Evolutionary conservation across 202 grass and related monocot genomes (phyloP).

Genomic region (Hordeum pubiflorum): DNA sequence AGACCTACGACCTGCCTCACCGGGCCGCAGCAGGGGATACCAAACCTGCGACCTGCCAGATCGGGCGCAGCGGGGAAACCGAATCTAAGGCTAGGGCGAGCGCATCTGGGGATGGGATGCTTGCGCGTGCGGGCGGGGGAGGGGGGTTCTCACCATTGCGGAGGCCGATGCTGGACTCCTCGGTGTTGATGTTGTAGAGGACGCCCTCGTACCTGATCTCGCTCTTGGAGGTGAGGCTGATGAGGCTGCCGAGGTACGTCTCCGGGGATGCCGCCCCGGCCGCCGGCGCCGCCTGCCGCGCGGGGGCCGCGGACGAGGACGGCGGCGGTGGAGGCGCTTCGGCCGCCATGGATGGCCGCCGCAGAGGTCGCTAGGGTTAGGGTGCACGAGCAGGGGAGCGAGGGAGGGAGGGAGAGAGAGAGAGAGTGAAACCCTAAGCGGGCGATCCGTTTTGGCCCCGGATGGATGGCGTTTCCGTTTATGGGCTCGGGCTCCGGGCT

Average conservation of each 20-base stretch:
- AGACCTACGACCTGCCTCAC: not conserved
- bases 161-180: conserved; percentile 68
- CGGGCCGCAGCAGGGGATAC: no score
- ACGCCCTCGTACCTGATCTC: conserved; percentile 92
- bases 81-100: conserved; percentile 28
- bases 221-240: conserved; percentile 80
- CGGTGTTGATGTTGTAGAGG: conserved; percentile 77
- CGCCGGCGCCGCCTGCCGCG: not conserved
- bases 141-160: conserved; percentile 43
- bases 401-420: not conserved
- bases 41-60: not conserved
- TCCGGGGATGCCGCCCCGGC: conserved; percentile 33
- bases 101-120: conserved; percentile 7
- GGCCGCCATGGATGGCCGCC: conserved; percentile 40
- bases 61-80: not conserved
- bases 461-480: not conserved
- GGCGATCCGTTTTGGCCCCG: conserved; percentile 18
- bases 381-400: not conserved
- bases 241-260: conserved; percentile 71
- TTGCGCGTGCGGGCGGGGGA: not conserved
- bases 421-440: conserved; percentile 29
- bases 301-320: not conserved
- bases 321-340: conserved; percentile 40
- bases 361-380: not conserved
- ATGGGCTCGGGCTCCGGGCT: not conserved